phyloP scores from a whole-genome alignment of 2,329 filamentous ascomycete species.

The Phyllosticta citriasiana region DNA sequence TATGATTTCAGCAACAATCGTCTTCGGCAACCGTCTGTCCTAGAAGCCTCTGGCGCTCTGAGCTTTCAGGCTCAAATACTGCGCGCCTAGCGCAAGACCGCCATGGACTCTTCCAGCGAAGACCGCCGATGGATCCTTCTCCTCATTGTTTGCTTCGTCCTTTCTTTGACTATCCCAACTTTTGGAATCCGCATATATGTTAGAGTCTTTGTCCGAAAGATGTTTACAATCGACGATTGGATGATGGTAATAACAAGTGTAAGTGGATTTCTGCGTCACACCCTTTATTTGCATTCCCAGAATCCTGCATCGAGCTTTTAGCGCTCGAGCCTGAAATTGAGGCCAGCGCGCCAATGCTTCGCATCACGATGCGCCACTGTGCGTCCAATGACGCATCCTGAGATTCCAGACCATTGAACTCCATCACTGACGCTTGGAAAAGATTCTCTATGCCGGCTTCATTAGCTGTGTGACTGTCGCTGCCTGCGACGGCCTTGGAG shows the following conservation, averaged over 20 bases:
- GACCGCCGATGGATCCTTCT: constrained; percentile 3
- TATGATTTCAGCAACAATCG: neutral
- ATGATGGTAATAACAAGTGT: neutral
- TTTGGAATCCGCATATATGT: neutral
- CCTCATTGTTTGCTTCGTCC: neutral
- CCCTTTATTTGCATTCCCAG: neutral
- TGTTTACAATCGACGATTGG: constrained; percentile 1
- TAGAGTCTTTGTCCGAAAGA: neutral
- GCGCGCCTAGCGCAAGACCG: neutral
- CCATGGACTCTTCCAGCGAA: neutral
- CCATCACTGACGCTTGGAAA: neutral
- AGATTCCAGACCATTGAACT: neutral
- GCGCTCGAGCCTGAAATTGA: constrained; percentile 3
- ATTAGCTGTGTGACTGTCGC: neutral
- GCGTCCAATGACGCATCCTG: neutral
- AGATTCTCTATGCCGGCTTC: constrained; percentile 2
- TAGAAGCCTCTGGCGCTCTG: neutral
- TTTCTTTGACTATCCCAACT: neutral
- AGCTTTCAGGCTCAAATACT: neutral
- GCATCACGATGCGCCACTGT: neutral
- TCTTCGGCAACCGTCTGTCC: neutral
- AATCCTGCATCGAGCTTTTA: neutral
- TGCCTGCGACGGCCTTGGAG: constrained; percentile 1
- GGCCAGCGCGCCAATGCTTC: neutral
- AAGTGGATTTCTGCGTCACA: neutral